These are phyloP conservation scores for Juncus effusus DNA, from an alignment of 176 grass and related monocot genomes.

Conservation along the genomic window DNA sequence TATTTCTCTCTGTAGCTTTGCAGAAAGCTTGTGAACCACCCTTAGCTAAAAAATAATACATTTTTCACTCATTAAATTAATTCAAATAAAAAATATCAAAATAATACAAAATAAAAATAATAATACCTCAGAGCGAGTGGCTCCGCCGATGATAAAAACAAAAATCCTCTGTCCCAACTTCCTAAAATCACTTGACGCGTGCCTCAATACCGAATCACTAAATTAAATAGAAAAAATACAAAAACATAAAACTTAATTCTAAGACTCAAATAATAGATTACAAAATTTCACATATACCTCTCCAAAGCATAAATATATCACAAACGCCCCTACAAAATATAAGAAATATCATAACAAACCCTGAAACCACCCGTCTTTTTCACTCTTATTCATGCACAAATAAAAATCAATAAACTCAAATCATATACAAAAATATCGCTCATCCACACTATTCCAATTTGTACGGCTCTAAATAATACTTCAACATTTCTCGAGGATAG, in stretches of 20 bases:
- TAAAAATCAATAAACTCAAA: constrained; percentile 49
- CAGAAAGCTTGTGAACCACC: constrained; percentile 59
- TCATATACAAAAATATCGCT: constrained; percentile 7
- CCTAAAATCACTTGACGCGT: constrained; percentile 63
- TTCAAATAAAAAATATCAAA: neutral
- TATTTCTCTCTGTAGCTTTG: constrained; percentile 77
- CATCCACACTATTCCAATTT: constrained; percentile 31
- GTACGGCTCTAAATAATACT: constrained; percentile 1
- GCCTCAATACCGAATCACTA: constrained; percentile 73
- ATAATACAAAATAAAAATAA: constrained; percentile 1
- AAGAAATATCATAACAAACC: too few species aligned
- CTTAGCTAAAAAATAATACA: constrained; percentile 43
- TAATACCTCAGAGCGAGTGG: constrained; percentile 69
- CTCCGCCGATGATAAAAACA: constrained; percentile 74
- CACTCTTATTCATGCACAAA: constrained; percentile 40
- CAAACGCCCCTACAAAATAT: too few species aligned
- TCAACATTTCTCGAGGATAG: too few species aligned
- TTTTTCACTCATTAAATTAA: constrained; percentile 11
- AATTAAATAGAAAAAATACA: constrained; percentile 18
- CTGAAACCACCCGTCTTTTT: neutral
- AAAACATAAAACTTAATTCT: constrained; percentile 3
- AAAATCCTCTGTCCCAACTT: constrained; percentile 69
- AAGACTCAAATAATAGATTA: neutral
- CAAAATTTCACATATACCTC: neutral
- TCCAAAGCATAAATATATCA: neutral